phyloP scores from a whole-genome alignment of 176 grass and related monocot species.

The Raddia guianensis region DNA sequence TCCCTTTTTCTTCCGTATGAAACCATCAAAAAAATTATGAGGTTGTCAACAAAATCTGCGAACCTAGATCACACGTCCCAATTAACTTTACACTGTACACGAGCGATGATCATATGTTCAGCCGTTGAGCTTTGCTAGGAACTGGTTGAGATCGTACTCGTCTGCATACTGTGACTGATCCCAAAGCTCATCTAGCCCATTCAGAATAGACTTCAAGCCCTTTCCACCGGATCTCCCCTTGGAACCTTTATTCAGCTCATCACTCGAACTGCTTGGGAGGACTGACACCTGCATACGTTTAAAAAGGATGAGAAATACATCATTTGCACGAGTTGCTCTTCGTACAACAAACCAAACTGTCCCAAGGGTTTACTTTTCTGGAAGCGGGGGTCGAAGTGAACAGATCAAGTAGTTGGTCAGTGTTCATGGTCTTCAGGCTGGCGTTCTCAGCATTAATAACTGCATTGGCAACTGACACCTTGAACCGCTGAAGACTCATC shows the following conservation, averaged over 20 bases:
- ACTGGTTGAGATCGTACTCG: constrained; percentile 83
- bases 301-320: constrained; percentile 24
- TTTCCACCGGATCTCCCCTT: constrained; percentile 63
- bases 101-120: constrained; percentile 43
- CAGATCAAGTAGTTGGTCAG: constrained; percentile 90
- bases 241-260: constrained; percentile 50
- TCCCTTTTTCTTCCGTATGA: constrained; percentile 37
- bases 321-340: not conserved
- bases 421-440: constrained; percentile 94
- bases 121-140: constrained; percentile 77
- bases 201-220: constrained; percentile 84
- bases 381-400: constrained; percentile 83
- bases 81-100: constrained; percentile 90
- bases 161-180: constrained; percentile 92
- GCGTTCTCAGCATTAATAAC: constrained; percentile 95
- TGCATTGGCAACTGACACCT: constrained; percentile 89
- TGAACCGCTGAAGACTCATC: constrained; percentile 98
- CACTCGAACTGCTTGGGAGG: constrained; percentile 50
- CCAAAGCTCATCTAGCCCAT: constrained; percentile 85
- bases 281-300: constrained; percentile 53
- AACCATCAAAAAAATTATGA: constrained; percentile 46
- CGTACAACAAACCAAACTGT: not conserved
- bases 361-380: constrained; percentile 65
- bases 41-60: constrained; percentile 47
- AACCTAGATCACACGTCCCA: constrained; percentile 43